Evolutionary conservation across 257 asterid genomes (phyloP), one percentile per base, ranked within the genome.

Genomic region (Fraxinus americana): DNA sequence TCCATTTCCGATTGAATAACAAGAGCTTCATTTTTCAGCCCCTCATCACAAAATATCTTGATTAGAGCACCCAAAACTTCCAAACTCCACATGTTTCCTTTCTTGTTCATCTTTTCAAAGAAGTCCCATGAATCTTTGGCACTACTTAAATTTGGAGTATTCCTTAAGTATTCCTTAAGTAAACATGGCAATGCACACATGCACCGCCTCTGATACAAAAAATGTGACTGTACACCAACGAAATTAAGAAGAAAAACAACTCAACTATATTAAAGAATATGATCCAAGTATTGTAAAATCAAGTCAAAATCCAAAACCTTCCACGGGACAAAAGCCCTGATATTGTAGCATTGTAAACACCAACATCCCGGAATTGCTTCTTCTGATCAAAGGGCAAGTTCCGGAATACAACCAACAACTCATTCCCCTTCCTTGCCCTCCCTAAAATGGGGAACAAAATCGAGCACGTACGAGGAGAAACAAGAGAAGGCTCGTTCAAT

Each of bases 31-130:
- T 83, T 92, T 81, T 87, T 89, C 30, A 95, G 87, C 32, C 98
- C 97, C 88, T 95, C 99, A 5, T 93, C 92, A 71, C 99, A 93
- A 84, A 95, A 93, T 17, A 92, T 85, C 86, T 95, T 92, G 50
- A 95, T 88, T 71, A 95, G 90, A 76, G 98, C 93, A 71, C 94
- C 97, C n/a, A 87, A 84, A 21, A 87, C 87, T 88, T 95, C 96
- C 78, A 87, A 81, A 29, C 88, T 87, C 96, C n/a, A n/a, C n/a
- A n/a, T n/a, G n/a, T n/a, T n/a, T n/a, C n/a, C n/a, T n/a, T n/a
- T n/a, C n/a, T n/a, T n/a, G n/a, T n/a, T n/a, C n/a, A 90, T 90
- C 80, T 87, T 87, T 52, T 88, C 88, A 35, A 93, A 92, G 76
- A 93, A 88, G 7, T 89, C 87, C 97, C 97, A 95, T 4, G 96